These are phyloP conservation scores for Nemania bipapillata DNA, from an alignment of 2,329 filamentous ascomycete genomes.

Conservation along the genomic window DNA sequence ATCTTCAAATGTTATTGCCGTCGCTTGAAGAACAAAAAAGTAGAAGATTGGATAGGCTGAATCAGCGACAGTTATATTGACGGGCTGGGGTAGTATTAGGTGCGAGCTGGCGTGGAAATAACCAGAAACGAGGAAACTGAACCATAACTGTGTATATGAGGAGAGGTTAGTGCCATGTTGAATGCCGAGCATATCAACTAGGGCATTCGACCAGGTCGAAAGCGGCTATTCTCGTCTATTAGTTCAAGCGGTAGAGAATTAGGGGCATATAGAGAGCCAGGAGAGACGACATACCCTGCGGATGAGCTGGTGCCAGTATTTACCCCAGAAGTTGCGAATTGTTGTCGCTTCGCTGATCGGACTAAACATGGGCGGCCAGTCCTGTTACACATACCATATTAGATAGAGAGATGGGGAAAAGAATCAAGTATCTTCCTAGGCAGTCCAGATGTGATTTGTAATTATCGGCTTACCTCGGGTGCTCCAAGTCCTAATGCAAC, in stretches of 20 bases:
- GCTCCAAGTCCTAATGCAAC: background rate
- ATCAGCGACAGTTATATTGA: background rate
- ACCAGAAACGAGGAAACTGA: conserved; percentile 1
- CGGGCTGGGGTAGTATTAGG: background rate
- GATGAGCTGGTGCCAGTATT: conserved; percentile 25
- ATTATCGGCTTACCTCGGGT: background rate
- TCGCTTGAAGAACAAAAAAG: conserved; percentile 19
- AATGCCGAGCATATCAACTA: background rate
- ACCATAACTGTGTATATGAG: conserved; percentile 4
- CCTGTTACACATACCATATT: background rate
- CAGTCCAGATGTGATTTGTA: background rate
- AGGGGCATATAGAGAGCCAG: background rate
- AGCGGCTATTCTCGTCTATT: background rate
- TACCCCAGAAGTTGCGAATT: conserved; percentile 16
- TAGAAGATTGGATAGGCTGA: background rate
- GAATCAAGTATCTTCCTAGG: too few species aligned
- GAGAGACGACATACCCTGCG: background rate
- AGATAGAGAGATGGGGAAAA: background rate
- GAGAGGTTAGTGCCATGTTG: conserved; percentile 6
- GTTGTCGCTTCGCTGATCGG: background rate
- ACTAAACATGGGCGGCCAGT: conserved; percentile 18
- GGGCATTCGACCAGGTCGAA: background rate
- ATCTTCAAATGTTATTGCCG: conserved; percentile 25
- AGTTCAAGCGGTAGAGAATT: background rate
- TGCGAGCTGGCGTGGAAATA: conserved; percentile 4